Conservation (phyloP, 148 eudicot species). For the Amaranthus palmeri region DNA sequence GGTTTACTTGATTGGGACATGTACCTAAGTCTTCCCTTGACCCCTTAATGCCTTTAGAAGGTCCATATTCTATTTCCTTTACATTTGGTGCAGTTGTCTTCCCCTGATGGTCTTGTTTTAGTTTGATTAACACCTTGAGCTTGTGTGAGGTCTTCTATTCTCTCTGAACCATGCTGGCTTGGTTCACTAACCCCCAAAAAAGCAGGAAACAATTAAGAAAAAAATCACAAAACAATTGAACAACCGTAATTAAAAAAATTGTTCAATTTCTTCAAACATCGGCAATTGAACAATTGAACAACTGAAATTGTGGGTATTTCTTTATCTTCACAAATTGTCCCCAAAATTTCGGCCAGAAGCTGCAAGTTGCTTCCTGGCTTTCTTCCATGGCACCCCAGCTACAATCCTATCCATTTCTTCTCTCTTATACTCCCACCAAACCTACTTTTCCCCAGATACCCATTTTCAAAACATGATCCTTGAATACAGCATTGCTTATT, state of each 20-base stretch:
- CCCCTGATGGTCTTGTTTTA: too few relatives aligned
- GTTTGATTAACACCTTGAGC: too few relatives aligned
- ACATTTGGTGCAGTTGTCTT: too few relatives aligned
- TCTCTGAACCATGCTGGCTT: too few relatives aligned
- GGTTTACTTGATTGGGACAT: too few relatives aligned
- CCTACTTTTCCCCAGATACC: slow-evolving; percentile 47
- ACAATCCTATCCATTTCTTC: slow-evolving; percentile 44
- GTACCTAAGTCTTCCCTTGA: too few relatives aligned
- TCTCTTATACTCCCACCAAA: slow-evolving; percentile 24
- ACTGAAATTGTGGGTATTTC: slow-evolving; percentile 38
- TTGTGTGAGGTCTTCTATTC: too few relatives aligned
- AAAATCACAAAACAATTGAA: too few relatives aligned
- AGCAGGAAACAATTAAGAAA: too few relatives aligned
- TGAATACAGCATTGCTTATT: slow-evolving; percentile 76
- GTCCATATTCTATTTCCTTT: too few relatives aligned
- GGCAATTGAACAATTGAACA: neutral
- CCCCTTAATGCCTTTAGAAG: too few relatives aligned
- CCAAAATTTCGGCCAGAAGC: slow-evolving; percentile 65
- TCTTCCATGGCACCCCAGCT: slow-evolving; percentile 75
- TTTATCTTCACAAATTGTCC: slow-evolving; percentile 46
- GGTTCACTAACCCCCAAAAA: too few relatives aligned
- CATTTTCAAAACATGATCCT: slow-evolving; percentile 36
- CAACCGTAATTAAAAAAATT: neutral
- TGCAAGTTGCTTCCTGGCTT: slow-evolving; percentile 62
- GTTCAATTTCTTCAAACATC: slow-evolving; percentile 13